phyloP scores from a whole-genome alignment of 345 rosid species.

The Fremontodendron californicum region DNA sequence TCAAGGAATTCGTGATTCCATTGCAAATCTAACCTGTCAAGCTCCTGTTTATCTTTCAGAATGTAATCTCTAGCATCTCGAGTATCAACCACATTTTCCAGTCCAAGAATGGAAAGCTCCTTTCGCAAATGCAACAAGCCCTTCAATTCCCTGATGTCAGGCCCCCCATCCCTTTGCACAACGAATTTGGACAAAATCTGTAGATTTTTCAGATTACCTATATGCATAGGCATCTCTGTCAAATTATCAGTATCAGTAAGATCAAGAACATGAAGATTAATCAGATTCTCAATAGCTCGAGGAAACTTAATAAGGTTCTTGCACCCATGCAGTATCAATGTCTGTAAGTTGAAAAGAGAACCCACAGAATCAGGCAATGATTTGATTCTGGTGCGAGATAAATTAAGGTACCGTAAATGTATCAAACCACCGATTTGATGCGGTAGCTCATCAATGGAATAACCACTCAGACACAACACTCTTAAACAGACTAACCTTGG shows the following conservation, averaged over 20 bases:
- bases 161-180: slow-evolving; percentile 6
- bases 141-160: slow-evolving; percentile 11
- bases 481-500: not conserved
- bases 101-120: slow-evolving; percentile 7
- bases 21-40: slow-evolving; percentile 18
- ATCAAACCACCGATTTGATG: slow-evolving; percentile 11
- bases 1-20: slow-evolving; percentile 14
- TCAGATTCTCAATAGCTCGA: slow-evolving; percentile 7
- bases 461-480: slow-evolving; percentile 8
- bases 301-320: slow-evolving; percentile 2
- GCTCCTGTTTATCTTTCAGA: slow-evolving; percentile 15
- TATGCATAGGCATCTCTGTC: slow-evolving; percentile 4
- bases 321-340: slow-evolving; percentile 13
- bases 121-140: slow-evolving; percentile 17
- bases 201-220: slow-evolving; percentile 14
- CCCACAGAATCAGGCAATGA: slow-evolving; percentile 20
- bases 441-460: slow-evolving; percentile 12
- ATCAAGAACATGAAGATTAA: slow-evolving; percentile 16
- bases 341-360: slow-evolving; percentile 16
- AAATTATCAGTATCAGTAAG: slow-evolving; percentile 9
- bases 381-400: slow-evolving; percentile 7
- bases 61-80: slow-evolving; percentile 12
- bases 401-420: slow-evolving; percentile 17
- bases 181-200: slow-evolving; percentile 16
- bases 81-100: slow-evolving; percentile 19